Evolutionary conservation across 164 flowering plant genomes (phyloP).

Genomic region (Stephania cephalantha): DNA sequence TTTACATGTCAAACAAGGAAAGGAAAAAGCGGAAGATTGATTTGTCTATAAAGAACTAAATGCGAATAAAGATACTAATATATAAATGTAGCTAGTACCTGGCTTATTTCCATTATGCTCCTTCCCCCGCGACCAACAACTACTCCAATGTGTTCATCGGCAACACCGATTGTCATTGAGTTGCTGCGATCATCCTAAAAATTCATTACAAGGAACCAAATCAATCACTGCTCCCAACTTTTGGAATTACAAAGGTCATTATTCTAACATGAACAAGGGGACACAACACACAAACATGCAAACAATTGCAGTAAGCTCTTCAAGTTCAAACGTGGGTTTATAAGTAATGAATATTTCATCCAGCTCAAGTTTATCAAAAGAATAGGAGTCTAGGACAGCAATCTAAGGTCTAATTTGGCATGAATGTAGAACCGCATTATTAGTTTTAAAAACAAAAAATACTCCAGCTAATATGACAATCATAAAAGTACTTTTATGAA

Average conservation of each 20-base stretch:
- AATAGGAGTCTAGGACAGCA: neutral
- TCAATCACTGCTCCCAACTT: slow-evolving; percentile 4
- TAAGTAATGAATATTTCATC: neutral
- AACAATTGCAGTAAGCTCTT: neutral
- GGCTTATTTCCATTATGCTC: slow-evolving; percentile 78
- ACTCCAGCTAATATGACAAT: no score
- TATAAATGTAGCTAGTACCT: slow-evolving; percentile 34
- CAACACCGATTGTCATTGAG: slow-evolving; percentile 76
- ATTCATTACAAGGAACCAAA: slow-evolving; percentile 7
- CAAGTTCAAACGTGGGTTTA: neutral
- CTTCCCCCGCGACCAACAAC: slow-evolving; percentile 97
- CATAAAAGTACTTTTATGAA: neutral
- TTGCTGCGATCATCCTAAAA: slow-evolving; percentile 62
- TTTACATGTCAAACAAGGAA: no score
- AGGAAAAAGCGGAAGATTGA: neutral
- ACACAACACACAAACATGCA: neutral
- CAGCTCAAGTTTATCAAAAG: neutral
- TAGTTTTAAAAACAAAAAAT: neutral
- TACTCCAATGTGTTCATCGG: slow-evolving; percentile 89
- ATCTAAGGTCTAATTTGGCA: neutral
- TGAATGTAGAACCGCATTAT: neutral
- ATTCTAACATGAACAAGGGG: neutral
- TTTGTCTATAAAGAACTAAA: slow-evolving; percentile 1
- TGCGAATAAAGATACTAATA: neutral
- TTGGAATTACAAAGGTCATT: neutral